Percentiles rank a stretch among this genome's conserved stretches.
These are phyloP conservation scores for Nemophila menziesii DNA, from an alignment of 257 asterid genomes.

Conservation along the genomic window DNA sequence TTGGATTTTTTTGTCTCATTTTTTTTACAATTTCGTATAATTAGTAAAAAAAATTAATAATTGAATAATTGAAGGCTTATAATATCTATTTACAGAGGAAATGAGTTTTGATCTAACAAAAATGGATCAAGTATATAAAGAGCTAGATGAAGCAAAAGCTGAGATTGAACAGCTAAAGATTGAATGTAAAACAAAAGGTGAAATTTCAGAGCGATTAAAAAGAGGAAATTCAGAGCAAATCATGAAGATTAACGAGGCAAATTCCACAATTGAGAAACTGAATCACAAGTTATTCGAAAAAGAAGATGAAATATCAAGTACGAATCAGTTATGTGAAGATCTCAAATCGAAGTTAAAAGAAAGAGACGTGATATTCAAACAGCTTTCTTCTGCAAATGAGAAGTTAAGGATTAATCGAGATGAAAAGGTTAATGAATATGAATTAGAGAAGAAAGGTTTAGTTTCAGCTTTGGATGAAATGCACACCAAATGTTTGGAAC, in stretches of 20 bases:
- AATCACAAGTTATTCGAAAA: constrained; percentile 33
- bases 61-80: not conserved
- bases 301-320: constrained; percentile 31
- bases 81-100: constrained; percentile 12
- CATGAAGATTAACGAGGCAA: constrained; percentile 45
- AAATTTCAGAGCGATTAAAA: constrained; percentile 51
- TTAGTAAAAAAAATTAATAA: too few relatives aligned
- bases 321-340: constrained; percentile 28
- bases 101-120: constrained; percentile 8
- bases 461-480: constrained; percentile 60
- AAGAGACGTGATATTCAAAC: constrained; percentile 45
- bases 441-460: constrained; percentile 48
- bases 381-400: constrained; percentile 41
- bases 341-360: constrained; percentile 37
- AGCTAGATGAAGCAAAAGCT: constrained; percentile 64
- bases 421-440: constrained; percentile 36
- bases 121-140: constrained; percentile 55
- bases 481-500: constrained; percentile 36
- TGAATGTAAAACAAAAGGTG: constrained; percentile 34
- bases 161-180: constrained; percentile 49
- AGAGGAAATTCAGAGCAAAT: constrained; percentile 49
- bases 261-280: constrained; percentile 43
- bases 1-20: too few relatives aligned
- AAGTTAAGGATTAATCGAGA: constrained; percentile 45
- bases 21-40: too few relatives aligned